Evolutionary conservation across 225 moss, liverwort and hornwort species (phyloP).

Genomic region (Marchantia polymorpha): DNA sequence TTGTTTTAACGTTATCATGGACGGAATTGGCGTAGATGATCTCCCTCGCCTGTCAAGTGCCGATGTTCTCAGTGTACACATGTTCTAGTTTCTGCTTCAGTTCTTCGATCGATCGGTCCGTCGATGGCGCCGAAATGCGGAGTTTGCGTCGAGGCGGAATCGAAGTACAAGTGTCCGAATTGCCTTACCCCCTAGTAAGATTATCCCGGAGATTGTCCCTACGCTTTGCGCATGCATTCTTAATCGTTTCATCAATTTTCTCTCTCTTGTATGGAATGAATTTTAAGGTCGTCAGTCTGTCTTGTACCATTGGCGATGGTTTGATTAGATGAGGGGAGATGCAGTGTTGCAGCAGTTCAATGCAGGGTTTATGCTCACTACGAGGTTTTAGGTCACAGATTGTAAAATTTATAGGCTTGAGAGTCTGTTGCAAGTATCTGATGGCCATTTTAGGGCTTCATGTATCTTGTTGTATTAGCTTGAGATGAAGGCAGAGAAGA

Average conservation of each 20-base stretch:
- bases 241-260: background rate
- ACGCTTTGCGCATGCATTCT: background rate
- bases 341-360: too few species aligned
- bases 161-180: conserved; percentile 45
- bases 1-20: too few species aligned
- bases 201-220: background rate
- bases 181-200: conserved; percentile 41
- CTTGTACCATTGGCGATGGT: background rate
- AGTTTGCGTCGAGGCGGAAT: conserved; percentile 38
- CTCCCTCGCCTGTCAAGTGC: too few species aligned
- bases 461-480: background rate
- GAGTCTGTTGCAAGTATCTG: background rate
- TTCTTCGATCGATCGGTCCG: too few species aligned
- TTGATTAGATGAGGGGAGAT: background rate
- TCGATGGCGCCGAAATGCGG: conserved; percentile 43
- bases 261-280: background rate
- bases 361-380: background rate
- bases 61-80: too few species aligned
- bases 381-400: background rate
- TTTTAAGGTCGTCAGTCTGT: background rate
- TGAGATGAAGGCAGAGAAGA: background rate
- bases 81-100: too few species aligned
- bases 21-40: too few species aligned
- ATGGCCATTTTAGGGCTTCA: background rate
- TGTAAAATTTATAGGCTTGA: background rate